Evolutionary conservation across 129 eudicot genomes (phyloP).

Genomic region (Flaveria linearis): DNA sequence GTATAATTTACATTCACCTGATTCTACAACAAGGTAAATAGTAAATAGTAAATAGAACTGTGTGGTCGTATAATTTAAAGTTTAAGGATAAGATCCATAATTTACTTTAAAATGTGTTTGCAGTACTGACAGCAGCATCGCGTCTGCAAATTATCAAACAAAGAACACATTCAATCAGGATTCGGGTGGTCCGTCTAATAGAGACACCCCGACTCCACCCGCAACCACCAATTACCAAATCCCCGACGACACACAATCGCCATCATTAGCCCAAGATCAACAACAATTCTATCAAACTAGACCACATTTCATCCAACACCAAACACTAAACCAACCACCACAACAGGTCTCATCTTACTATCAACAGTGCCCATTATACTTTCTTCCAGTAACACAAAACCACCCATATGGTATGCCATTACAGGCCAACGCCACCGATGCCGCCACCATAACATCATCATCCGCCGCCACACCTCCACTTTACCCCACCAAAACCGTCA

Average conservation of each 20-base stretch:
- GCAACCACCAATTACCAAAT: slow-evolving; percentile 35
- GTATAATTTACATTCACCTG: slow-evolving; percentile 66
- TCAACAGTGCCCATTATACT: slow-evolving; percentile 58
- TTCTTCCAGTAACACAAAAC: slow-evolving; percentile 45
- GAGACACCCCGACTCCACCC: slow-evolving; percentile 40
- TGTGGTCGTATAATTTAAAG: no score
- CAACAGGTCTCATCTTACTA: slow-evolving; percentile 57
- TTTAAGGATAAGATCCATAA: no score
- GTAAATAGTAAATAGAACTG: no score
- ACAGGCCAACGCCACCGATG: slow-evolving; percentile 35
- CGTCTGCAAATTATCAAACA: slow-evolving; percentile 37
- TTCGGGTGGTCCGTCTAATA: slow-evolving; percentile 25
- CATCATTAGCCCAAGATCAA: neutral
- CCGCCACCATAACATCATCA: slow-evolving; percentile 20
- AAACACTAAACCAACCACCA: slow-evolving; percentile 38
- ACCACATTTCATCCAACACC: slow-evolving; percentile 49
- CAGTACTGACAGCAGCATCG: slow-evolving; percentile 68
- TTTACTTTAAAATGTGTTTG: neutral
- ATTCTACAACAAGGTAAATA: slow-evolving; percentile 65
- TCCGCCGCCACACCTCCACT: slow-evolving; percentile 38
- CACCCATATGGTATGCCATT: slow-evolving; percentile 37
- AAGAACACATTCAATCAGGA: slow-evolving; percentile 52
- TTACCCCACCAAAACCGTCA: slow-evolving; percentile 33
- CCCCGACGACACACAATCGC: slow-evolving; percentile 27
- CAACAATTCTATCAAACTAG: slow-evolving; percentile 50